These are phyloP conservation scores for Mesotaenium endlicherianum DNA, from an alignment of 139 green algal genomes.

Conservation along the genomic window DNA sequence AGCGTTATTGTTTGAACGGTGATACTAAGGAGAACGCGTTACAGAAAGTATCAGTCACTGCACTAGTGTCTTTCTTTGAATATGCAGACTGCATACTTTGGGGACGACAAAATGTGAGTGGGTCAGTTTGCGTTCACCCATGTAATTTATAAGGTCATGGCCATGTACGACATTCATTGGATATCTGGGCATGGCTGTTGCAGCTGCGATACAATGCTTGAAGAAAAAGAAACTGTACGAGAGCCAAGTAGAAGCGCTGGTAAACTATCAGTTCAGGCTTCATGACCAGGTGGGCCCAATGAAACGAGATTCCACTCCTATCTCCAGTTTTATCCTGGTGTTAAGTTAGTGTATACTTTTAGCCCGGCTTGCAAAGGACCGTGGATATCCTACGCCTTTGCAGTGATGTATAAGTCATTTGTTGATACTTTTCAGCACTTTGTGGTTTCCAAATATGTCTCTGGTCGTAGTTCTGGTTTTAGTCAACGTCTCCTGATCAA, in stretches of 20 bases:
- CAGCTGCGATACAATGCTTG: conserved; percentile 75
- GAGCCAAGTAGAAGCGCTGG: conserved; percentile 76
- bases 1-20: not conserved
- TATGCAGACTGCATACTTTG: not conserved
- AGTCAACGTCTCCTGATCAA: too few relatives aligned
- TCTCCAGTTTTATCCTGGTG: too few relatives aligned
- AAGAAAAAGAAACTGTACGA: conserved; percentile 95
- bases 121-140: not conserved
- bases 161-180: not conserved
- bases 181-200: not conserved
- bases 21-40: not conserved
- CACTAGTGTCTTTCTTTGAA: not conserved
- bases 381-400: too few relatives aligned
- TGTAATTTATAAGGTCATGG: not conserved
- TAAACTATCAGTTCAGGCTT: conserved; percentile 83
- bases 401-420: too few relatives aligned
- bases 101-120: not conserved
- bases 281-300: conserved; percentile 67
- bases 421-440: too few relatives aligned
- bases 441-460: too few relatives aligned
- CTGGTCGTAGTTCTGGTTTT: too few relatives aligned
- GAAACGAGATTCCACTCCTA: too few relatives aligned
- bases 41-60: not conserved
- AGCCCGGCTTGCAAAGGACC: too few relatives aligned
- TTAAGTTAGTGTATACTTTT: too few relatives aligned